phyloP scores from a whole-genome alignment of 2,329 filamentous ascomycete species.

The Botrytis fabae region DNA sequence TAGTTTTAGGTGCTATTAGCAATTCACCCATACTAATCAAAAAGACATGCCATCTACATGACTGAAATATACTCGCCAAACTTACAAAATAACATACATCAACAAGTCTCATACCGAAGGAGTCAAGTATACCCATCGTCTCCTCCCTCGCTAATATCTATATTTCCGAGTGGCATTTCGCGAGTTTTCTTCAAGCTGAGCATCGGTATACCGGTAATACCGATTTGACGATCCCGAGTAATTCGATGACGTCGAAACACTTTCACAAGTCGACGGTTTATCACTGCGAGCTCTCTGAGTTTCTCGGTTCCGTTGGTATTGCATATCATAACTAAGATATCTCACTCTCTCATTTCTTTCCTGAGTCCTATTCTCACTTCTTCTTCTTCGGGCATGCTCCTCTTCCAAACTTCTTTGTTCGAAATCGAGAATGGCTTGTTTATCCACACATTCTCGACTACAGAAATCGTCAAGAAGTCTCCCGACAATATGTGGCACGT shows the following conservation, averaged over 20 bases:
- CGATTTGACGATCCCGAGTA: background rate
- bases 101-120: background rate
- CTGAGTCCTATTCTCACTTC: background rate
- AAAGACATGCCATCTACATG: background rate
- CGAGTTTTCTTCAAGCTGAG: background rate
- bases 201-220: background rate
- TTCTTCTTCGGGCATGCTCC: background rate
- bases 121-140: background rate
- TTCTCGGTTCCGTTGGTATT: background rate
- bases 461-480: background rate
- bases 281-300: background rate
- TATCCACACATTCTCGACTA: background rate
- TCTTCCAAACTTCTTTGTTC: background rate
- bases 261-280: background rate
- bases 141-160: background rate
- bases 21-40: background rate
- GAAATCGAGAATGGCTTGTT: background rate
- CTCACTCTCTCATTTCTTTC: fast-evolving
- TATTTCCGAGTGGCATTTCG: background rate
- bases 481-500: background rate
- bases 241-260: background rate
- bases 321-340: background rate
- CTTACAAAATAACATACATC: background rate
- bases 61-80: background rate
- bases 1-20: background rate